Percentiles rank a stretch among this genome's conserved stretches.
phyloP scores from a whole-genome alignment of 139 green algal species.

The Spirogloea muscicola region DNA sequence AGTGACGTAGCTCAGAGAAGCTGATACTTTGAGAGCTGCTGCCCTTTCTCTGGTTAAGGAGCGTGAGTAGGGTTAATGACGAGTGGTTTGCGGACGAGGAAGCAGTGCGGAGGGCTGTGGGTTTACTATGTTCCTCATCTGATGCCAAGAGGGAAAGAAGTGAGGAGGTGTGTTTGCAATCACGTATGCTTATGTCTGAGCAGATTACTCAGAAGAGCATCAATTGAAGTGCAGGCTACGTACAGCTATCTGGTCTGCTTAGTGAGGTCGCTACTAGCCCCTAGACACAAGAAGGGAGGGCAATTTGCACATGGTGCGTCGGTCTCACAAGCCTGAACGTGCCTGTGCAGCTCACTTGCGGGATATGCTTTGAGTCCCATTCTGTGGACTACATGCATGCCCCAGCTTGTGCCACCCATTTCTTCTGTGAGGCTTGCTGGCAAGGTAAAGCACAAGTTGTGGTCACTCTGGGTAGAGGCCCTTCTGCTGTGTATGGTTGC shows the following conservation, averaged over 20 bases:
- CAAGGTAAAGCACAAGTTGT: too few relatives aligned
- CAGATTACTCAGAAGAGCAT: neutral
- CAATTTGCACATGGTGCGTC: too few relatives aligned
- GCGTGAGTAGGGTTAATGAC: too few relatives aligned
- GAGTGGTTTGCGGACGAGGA: slow-evolving; percentile 15
- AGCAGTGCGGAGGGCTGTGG: neutral
- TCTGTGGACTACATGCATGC: slow-evolving; percentile 11
- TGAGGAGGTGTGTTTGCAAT: neutral
- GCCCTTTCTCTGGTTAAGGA: too few relatives aligned
- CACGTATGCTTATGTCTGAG: neutral
- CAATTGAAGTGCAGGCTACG: neutral
- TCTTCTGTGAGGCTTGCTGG: slow-evolving; percentile 76
- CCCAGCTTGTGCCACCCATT: slow-evolving; percentile 62
- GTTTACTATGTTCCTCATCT: neutral
- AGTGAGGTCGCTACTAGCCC: slow-evolving; percentile 5
- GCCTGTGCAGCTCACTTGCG: slow-evolving; percentile 59
- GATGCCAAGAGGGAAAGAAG: too few relatives aligned
- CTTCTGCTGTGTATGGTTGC: too few relatives aligned
- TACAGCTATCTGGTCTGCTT: neutral
- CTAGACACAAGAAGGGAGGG: too few relatives aligned
- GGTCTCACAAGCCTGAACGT: too few relatives aligned
- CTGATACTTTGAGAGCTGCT: too few relatives aligned
- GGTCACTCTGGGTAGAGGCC: too few relatives aligned
- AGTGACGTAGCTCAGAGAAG: too few relatives aligned
- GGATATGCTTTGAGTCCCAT: slow-evolving; percentile 88